Conservation (phyloP, 805 yeast genomes). For the Pichia sporocuriosa region DNA sequence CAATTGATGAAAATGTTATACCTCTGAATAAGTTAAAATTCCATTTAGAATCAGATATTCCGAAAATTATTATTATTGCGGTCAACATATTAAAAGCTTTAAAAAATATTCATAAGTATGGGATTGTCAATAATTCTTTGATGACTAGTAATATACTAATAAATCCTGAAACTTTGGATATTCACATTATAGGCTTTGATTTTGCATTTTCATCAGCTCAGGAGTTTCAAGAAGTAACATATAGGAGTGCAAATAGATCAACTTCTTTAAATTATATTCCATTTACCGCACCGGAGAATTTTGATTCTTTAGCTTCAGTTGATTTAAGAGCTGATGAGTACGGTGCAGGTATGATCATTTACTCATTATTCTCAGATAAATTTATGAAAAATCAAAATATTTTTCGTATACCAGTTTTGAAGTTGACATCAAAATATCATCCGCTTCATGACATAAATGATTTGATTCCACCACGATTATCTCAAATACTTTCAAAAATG, state of each 20-base stretch:
- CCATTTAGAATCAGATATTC: constrained; percentile 14
- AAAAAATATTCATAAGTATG: constrained; percentile 31
- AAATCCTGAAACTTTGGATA: constrained; percentile 27
- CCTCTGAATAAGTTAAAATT: constrained; percentile 1
- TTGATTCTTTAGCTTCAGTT: constrained; percentile 34
- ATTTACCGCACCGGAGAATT: constrained; percentile 45
- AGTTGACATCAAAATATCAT: constrained; percentile 35
- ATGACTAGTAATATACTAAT: constrained; percentile 34
- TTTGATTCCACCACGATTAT: constrained; percentile 29
- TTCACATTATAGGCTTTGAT: constrained; percentile 43
- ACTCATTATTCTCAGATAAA: constrained; percentile 40
- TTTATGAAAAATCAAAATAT: constrained; percentile 37
- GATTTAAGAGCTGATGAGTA: constrained; percentile 45
- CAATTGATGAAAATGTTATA: neutral
- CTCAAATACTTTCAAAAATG: constrained; percentile 36
- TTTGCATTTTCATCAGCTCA: constrained; percentile 35
- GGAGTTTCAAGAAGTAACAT: constrained; percentile 38
- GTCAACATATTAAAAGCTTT: constrained; percentile 23
- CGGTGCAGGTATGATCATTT: constrained; percentile 43
- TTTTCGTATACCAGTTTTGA: constrained; percentile 33
- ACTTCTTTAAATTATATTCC: constrained; percentile 36
- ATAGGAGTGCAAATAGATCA: constrained; percentile 34
- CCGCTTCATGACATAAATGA: constrained; percentile 31
- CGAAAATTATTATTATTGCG: constrained; percentile 19
- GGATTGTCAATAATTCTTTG: constrained; percentile 43